These are phyloP conservation scores for Bidens hawaiensis DNA, from an alignment of 140 eudicot species.

Conservation along the genomic window DNA sequence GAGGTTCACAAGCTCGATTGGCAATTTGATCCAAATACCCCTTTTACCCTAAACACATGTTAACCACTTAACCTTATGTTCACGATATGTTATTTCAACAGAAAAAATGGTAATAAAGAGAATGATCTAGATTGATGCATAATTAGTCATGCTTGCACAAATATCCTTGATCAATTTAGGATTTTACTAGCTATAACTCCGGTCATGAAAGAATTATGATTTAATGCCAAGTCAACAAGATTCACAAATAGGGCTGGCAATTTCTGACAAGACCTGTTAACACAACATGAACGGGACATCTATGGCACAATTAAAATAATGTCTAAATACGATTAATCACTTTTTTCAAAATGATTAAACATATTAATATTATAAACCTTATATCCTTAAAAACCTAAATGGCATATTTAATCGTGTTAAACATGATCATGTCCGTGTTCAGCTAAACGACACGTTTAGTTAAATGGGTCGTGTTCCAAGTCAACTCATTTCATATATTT, in stretches of 20 bases:
- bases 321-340: too few species aligned
- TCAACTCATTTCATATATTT: neutral
- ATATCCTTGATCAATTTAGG: neutral
- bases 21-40: conserved; percentile 84
- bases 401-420: too few species aligned
- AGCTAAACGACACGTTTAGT: too few species aligned
- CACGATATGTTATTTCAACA: conserved; percentile 3
- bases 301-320: too few species aligned
- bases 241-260: too few species aligned
- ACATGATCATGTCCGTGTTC: too few species aligned
- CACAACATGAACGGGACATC: too few species aligned
- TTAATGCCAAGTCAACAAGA: conserved; percentile 4
- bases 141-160: conserved; percentile 13
- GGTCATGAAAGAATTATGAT: conserved; percentile 1
- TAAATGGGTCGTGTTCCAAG: too few species aligned
- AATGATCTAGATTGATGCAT: neutral
- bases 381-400: too few species aligned
- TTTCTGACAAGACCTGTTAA: too few species aligned
- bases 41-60: conserved; percentile 59
- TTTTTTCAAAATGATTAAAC: too few species aligned
- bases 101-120: neutral
- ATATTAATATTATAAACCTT: too few species aligned
- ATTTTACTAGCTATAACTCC: neutral
- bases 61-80: neutral
- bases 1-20: conserved; percentile 76